Percentiles rank a stretch among this genome's conserved stretches.
Evolutionary conservation across 2,329 filamentous ascomycete genomes (phyloP).

Genomic region (Aspergillus phoenicis): DNA sequence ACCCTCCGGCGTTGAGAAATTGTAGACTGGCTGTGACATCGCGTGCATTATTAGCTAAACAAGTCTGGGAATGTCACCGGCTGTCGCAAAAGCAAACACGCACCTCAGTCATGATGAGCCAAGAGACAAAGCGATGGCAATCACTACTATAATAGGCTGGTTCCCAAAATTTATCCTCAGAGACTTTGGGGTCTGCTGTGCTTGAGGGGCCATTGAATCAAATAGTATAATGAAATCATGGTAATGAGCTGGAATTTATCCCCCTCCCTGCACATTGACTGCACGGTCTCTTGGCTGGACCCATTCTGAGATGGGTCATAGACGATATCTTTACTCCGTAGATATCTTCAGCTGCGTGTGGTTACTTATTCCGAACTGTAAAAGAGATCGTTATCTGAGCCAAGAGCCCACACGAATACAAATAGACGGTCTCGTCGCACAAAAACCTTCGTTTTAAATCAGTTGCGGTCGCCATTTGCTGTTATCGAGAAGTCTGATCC

Average conservation of each 20-base stretch:
- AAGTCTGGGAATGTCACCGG: background rate
- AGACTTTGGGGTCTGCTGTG: background rate
- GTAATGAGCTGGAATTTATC: background rate
- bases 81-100: background rate
- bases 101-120: background rate
- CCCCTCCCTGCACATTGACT: background rate
- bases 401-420: background rate
- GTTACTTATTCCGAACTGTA: background rate
- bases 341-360: background rate
- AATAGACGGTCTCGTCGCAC: background rate
- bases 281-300: background rate
- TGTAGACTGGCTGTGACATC: slow-evolving; percentile 34
- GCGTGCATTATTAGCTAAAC: background rate
- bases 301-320: background rate
- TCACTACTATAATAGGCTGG: background rate
- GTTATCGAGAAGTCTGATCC: background rate
- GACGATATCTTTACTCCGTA: background rate
- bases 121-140: too few species aligned
- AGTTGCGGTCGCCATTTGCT: background rate
- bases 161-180: background rate
- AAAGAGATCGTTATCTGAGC: background rate
- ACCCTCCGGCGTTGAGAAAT: slow-evolving; percentile 51
- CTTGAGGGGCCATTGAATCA: background rate
- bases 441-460: background rate
- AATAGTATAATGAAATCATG: background rate